Conservation (phyloP, 176 grass and related monocot species). For the Ensete glaucum region DNA sequence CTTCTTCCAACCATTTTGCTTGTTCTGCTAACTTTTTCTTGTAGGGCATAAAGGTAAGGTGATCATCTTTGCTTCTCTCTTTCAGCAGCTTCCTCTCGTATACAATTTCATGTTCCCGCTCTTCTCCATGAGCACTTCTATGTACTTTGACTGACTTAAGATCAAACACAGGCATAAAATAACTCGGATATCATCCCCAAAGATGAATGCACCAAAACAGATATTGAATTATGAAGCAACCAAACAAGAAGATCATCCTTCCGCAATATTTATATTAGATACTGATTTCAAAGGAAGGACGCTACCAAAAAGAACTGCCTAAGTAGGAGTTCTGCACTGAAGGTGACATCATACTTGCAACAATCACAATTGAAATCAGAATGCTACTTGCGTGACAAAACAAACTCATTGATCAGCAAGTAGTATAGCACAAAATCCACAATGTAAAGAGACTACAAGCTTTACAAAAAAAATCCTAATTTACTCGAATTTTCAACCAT, state of each 20-base stretch:
- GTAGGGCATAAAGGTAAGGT: slow-evolving; percentile 69
- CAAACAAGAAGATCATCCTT: not conserved
- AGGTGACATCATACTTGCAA: no score
- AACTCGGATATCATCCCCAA: not conserved
- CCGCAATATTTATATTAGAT: not conserved
- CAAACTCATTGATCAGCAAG: no score
- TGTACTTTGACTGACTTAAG: slow-evolving; percentile 77
- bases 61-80: slow-evolving; percentile 91
- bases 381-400: no score
- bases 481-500: no score
- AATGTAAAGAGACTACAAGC: no score
- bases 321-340: no score
- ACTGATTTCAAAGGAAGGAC: no score
- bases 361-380: no score
- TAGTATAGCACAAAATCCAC: no score
- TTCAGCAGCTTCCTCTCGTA: slow-evolving; percentile 92
- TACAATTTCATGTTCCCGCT: slow-evolving; percentile 80
- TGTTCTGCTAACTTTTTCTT: slow-evolving; percentile 91
- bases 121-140: slow-evolving; percentile 76
- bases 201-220: not conserved
- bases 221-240: not conserved
- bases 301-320: no score
- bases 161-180: slow-evolving; percentile 11
- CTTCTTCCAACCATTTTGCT: slow-evolving; percentile 83
- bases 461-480: no score